Evolutionary conservation across 2,329 filamentous ascomycete species (phyloP).

Genomic region (Arthrobotrys entomopaga): DNA sequence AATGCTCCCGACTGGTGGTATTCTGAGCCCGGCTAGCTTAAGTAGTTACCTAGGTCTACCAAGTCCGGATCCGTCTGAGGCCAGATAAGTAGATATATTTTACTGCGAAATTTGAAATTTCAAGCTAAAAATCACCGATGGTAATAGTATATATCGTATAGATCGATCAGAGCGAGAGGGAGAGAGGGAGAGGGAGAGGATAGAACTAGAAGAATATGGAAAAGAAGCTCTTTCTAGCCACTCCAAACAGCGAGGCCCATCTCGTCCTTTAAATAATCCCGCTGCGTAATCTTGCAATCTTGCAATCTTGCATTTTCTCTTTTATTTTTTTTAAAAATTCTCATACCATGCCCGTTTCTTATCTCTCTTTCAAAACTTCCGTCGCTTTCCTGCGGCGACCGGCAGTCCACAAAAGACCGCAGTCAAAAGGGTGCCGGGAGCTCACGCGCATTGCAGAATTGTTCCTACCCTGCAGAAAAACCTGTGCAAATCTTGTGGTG

Average conservation of each 20-base stretch:
- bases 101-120: too few relatives aligned
- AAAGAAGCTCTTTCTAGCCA: not conserved
- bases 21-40: too few relatives aligned
- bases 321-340: too few relatives aligned
- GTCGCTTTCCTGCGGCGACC: constrained; percentile 33
- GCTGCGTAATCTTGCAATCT: not conserved
- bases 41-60: too few relatives aligned
- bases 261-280: constrained; percentile 18
- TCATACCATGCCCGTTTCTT: constrained; percentile 5
- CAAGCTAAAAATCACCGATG: too few relatives aligned
- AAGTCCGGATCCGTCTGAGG: too few relatives aligned
- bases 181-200: not conserved
- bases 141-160: too few relatives aligned
- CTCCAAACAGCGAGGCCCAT: not conserved
- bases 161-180: too few relatives aligned
- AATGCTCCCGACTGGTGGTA: too few relatives aligned
- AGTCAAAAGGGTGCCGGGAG: not conserved
- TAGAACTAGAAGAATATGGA: constrained; percentile 1
- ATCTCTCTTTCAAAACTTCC: constrained; percentile 13
- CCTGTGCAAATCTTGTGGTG: constrained; percentile 1
- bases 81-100: too few relatives aligned
- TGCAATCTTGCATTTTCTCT: constrained; percentile 11
- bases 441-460: constrained; percentile 16
- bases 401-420: constrained; percentile 22
- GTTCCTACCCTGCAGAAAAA: constrained; percentile 10